Evolutionary conservation across 2,329 filamentous ascomycete species (phyloP), one percentile per base, ranked within the genome.

Genomic region (Metarhizium brunneum): DNA sequence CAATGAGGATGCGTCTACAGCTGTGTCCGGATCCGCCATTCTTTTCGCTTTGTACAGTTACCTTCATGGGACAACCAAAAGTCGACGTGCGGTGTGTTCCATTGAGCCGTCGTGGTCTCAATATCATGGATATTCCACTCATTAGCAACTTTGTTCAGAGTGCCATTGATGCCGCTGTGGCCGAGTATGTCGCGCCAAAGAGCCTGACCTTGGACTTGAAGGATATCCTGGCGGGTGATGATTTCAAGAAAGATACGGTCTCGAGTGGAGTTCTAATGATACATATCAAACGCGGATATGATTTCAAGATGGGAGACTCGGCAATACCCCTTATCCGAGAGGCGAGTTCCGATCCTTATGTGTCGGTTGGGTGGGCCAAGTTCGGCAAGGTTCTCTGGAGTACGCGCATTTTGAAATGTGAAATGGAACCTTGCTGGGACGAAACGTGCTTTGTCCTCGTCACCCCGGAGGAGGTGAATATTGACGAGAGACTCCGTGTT

Each of bases 21-120:
- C 77, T 90, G 1, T 87, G 84, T 2, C 86, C 87, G 0, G 87
- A 91, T 62, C 87, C 87, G 0, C 87, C 87, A 0, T 90, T 91
- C 71, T 85, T 90, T 69, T 81, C 82, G n/a, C 74, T 90, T 4
- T 88, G 84, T 64, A 90, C 87, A 1, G 64, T 90, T 57, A 88
- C 86, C 0, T 87, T 90, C 59, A 79, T 90, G 11, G 87, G 87
- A 2, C 87, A 90, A 64, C 87, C 87, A 0, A 86, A 86, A 63
- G 85, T 87, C 11, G 81, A 85, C 56, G 71, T 90, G 5, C 85
- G 84, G 10, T 90, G 87, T 61, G 78, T 86, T 2, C 87, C 87
- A 1, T 70, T 91, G 10, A 85, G 83, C 50, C 86, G 84, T 65
- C 82, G 82, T 55, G 84, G 81, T 1, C 75, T 88, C 36, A 89